Conservation (phyloP, 2,329 filamentous ascomycete species). For the Ilyonectria robusta region DNA sequence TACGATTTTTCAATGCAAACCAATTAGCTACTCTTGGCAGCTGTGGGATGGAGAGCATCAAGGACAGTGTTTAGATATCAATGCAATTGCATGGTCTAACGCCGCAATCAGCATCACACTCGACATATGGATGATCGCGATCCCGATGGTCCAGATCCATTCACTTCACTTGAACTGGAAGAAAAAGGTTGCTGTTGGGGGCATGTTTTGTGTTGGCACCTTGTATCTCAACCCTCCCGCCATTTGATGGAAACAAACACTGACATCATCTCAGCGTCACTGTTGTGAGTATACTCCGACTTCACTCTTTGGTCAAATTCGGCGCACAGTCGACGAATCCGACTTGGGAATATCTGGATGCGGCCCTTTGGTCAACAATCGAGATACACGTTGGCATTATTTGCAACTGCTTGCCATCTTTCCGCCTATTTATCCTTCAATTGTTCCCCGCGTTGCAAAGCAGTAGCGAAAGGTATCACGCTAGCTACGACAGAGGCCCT, state of each 20-base stretch:
- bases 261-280: background rate
- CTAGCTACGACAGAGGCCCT: background rate
- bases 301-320: background rate
- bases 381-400: background rate
- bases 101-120: slow-evolving; percentile 26
- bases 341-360: background rate
- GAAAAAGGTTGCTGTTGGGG: background rate
- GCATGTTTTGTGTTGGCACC: background rate
- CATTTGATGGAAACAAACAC: background rate
- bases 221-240: background rate
- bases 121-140: slow-evolving; percentile 1
- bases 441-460: slow-evolving; percentile 40
- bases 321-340: background rate
- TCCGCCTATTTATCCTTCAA: background rate
- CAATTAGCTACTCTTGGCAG: slow-evolving; percentile 25
- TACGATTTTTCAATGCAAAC: slow-evolving; percentile 13
- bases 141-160: background rate
- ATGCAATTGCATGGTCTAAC: slow-evolving; percentile 25
- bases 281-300: slow-evolving; percentile 1
- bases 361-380: background rate
- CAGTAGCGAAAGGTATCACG: slow-evolving; percentile 19
- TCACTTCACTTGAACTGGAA: background rate
- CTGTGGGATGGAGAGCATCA: slow-evolving; percentile 18
- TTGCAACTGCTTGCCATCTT: background rate
- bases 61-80: slow-evolving; percentile 12